Percentiles rank a stretch among this genome's conserved stretches.
These are phyloP conservation scores for Lachancea sp. DNA, from an alignment of 805 yeast species.

Conservation along the genomic window DNA sequence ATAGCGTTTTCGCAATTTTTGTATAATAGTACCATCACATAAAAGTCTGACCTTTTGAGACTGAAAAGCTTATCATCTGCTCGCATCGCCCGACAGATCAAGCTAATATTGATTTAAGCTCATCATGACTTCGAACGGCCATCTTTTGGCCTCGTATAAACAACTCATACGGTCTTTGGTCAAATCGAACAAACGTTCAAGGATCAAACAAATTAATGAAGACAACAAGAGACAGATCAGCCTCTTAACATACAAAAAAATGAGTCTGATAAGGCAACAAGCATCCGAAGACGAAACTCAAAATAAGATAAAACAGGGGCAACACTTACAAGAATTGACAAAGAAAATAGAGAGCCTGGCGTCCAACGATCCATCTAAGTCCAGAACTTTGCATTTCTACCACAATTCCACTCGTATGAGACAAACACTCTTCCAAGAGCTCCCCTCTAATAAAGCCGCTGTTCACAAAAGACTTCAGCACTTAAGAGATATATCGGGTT, in stretches of 20 bases:
- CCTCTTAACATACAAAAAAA: conserved; percentile 20
- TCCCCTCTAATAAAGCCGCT: conserved; percentile 3
- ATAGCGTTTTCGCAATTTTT: too few relatives aligned
- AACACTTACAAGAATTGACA: conserved; percentile 12
- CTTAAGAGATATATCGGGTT: conserved; percentile 53
- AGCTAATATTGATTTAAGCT: not conserved
- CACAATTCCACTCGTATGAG: conserved; percentile 15
- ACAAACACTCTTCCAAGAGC: conserved; percentile 11
- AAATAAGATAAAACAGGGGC: conserved; percentile 4
- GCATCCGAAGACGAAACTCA: conserved; percentile 5
- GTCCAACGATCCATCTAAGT: conserved; percentile 10
- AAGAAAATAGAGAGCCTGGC: conserved; percentile 16
- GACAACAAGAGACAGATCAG: conserved; percentile 22
- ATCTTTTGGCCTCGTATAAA: conserved; percentile 14
- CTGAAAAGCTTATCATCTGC: not conserved
- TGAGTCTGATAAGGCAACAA: conserved; percentile 18
- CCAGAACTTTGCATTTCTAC: conserved; percentile 16
- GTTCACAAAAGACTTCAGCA: conserved; percentile 28
- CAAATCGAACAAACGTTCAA: conserved; percentile 18
- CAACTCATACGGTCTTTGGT: conserved; percentile 21
- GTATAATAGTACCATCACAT: too few relatives aligned
- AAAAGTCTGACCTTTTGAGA: too few relatives aligned
- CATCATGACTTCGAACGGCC: not conserved
- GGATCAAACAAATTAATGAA: conserved; percentile 16
- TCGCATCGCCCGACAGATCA: not conserved